Conservation (phyloP, 202 grass and related monocot genomes). For the Hordeum pubiflorum region DNA sequence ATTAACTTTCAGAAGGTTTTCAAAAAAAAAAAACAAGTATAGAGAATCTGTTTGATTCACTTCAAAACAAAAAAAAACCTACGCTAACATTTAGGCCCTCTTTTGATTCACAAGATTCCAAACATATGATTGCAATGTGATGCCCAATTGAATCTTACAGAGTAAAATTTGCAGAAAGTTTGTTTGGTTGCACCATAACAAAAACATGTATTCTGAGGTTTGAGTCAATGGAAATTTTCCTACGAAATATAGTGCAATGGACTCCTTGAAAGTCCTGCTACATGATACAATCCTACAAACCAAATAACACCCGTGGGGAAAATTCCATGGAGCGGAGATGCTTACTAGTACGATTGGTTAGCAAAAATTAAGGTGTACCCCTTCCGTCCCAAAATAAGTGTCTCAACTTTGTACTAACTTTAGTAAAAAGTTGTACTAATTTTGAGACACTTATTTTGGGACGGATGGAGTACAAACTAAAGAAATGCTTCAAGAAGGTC, state of each 20-base stretch:
- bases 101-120: neutral
- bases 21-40: neutral
- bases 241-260: neutral
- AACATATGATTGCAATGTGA: neutral
- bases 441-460: too few species aligned
- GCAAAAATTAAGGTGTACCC: neutral
- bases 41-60: neutral
- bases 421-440: too few species aligned
- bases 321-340: neutral
- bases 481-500: neutral
- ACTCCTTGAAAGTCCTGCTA: neutral
- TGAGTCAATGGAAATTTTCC: neutral
- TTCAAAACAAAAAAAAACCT: neutral
- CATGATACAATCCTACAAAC: neutral
- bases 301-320: neutral
- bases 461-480: neutral
- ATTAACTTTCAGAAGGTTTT: neutral
- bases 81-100: neutral
- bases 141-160: neutral
- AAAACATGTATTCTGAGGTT: neutral
- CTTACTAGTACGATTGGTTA: neutral
- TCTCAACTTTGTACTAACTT: too few species aligned
- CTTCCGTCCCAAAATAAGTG: neutral
- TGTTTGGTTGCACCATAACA: neutral
- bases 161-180: neutral